Evolutionary conservation across 805 yeast species (phyloP).

Genomic region (Danielozyma ontarioensis): DNA sequence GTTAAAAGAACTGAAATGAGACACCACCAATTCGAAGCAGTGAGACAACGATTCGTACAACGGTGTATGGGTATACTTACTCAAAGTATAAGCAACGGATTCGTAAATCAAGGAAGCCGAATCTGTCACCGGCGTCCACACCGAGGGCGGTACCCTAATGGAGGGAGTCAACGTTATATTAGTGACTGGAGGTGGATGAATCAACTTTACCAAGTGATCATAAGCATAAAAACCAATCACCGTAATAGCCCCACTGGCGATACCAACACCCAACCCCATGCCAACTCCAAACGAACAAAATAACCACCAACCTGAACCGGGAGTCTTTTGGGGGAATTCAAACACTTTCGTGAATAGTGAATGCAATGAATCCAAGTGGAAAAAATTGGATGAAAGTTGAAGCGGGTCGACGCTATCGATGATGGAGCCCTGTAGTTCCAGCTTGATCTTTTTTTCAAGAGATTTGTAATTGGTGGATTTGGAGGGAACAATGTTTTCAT

Average conservation of each 20-base stretch:
- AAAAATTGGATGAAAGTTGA: slow-evolving; percentile 20
- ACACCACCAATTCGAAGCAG: slow-evolving; percentile 1
- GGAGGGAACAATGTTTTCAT: slow-evolving; percentile 18
- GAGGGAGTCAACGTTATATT: no score
- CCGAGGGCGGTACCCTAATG: neutral
- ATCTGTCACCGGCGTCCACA: neutral
- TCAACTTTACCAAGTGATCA: neutral
- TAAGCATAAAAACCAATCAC: slow-evolving; percentile 5
- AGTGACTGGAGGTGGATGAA: neutral
- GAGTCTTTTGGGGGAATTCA: slow-evolving; percentile 1
- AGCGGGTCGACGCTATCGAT: slow-evolving; percentile 24
- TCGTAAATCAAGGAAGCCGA: neutral
- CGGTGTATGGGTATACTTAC: neutral
- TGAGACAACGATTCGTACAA: neutral
- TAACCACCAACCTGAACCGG: slow-evolving; percentile 13
- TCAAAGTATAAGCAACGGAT: neutral
- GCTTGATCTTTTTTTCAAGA: slow-evolving; percentile 22
- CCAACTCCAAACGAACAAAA: slow-evolving; percentile 33
- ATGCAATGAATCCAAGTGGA: slow-evolving; percentile 12
- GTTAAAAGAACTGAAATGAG: slow-evolving; percentile 2
- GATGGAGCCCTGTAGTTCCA: slow-evolving; percentile 22
- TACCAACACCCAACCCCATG: slow-evolving; percentile 29
- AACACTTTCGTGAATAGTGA: slow-evolving; percentile 9
- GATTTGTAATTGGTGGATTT: slow-evolving; percentile 22
- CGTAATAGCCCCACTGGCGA: slow-evolving; percentile 21